phyloP scores from a whole-genome alignment of 495 filamentous ascomycete genomes.

The Xanthoparmelia taractica region DNA sequence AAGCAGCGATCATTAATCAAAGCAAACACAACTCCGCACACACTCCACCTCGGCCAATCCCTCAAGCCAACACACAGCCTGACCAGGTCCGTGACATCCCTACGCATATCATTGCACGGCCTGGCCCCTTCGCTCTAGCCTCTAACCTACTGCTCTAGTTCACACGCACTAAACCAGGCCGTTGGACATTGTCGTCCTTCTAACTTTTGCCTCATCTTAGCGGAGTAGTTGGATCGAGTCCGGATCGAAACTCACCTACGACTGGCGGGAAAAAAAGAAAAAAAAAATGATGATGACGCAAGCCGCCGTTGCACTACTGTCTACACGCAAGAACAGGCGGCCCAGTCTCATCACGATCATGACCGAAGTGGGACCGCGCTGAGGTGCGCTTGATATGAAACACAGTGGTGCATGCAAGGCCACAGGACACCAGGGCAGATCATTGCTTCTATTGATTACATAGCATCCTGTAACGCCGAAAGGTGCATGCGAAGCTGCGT shows the following conservation, averaged over 20 bases:
- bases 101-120: background rate
- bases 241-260: too few species aligned
- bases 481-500: background rate
- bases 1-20: conserved; percentile 16
- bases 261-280: background rate
- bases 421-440: background rate
- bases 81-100: conserved; percentile 12
- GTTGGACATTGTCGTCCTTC: conserved; percentile 8
- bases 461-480: background rate
- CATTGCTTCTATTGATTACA: background rate
- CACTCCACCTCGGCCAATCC: background rate
- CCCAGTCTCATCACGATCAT: background rate
- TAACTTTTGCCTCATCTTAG: too few species aligned
- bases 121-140: too few species aligned
- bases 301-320: background rate
- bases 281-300: background rate
- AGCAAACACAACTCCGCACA: background rate
- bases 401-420: background rate
- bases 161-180: background rate
- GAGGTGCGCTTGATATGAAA: background rate
- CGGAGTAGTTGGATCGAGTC: too few species aligned
- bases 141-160: too few species aligned
- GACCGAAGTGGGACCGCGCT: background rate
- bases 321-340: background rate
- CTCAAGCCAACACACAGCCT: background rate